phyloP scores from a whole-genome alignment of 2,329 filamentous ascomycete species.

The Botryosphaeria dothidea region DNA sequence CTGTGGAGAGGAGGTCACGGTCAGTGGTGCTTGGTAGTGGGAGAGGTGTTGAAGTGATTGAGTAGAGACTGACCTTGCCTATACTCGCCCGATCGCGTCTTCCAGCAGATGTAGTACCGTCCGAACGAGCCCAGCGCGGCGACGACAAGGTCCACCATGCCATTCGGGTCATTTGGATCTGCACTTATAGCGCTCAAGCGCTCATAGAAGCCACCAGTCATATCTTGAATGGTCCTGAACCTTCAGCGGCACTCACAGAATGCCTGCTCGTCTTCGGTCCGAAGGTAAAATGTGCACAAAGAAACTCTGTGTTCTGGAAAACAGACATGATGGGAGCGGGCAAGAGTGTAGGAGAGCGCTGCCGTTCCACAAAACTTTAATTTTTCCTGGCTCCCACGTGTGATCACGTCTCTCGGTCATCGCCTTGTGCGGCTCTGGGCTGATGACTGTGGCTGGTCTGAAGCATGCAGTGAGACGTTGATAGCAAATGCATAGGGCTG shows the following conservation, averaged over 20 bases:
- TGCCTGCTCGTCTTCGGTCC: not conserved
- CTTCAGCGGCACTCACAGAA: conserved; percentile 5
- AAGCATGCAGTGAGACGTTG: conserved; percentile 9
- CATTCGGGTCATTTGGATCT: conserved; percentile 32
- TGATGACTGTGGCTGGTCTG: not conserved
- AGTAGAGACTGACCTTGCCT: conserved; percentile 39
- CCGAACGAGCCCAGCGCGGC: conserved; percentile 43
- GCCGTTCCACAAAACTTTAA: not conserved
- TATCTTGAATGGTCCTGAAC: not conserved
- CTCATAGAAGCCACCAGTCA: conserved; percentile 32
- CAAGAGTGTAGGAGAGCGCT: not conserved
- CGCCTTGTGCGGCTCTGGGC: not conserved
- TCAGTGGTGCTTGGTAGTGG: not conserved
- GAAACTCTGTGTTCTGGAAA: not conserved
- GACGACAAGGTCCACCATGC: conserved; percentile 40
- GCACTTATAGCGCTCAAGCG: conserved; percentile 34
- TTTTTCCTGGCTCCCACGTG: not conserved
- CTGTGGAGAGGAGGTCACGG: conserved; percentile 22
- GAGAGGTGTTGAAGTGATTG: not conserved
- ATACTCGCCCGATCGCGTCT: conserved; percentile 35
- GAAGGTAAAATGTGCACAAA: not conserved
- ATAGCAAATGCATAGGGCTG: not conserved
- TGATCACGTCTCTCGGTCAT: not conserved
- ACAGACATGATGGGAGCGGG: not conserved
- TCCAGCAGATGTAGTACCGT: conserved; percentile 43